Conservation (phyloP, 768 basidiomycete species). For the Tricholoma sp. region DNA sequence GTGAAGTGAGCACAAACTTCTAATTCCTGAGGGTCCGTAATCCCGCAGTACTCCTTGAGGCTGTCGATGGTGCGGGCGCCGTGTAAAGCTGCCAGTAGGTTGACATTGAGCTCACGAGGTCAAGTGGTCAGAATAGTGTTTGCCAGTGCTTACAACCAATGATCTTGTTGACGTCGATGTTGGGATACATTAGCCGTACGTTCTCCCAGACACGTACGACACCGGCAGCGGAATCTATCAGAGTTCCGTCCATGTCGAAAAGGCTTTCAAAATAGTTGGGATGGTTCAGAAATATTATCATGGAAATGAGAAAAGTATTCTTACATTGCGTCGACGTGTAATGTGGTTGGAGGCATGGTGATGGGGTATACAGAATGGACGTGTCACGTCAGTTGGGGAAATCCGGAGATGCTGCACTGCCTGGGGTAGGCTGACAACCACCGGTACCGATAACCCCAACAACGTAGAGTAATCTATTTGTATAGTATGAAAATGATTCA, state of each 20-base stretch:
- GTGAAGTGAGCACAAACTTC: conserved; percentile 40
- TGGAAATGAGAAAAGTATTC: conserved; percentile 7
- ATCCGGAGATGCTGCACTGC: too few species aligned
- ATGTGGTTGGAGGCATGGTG: conserved; percentile 30
- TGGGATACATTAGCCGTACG: conserved; percentile 68
- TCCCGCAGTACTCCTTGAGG: conserved; percentile 62
- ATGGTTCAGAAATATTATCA: too few species aligned
- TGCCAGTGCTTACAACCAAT: conserved; percentile 62
- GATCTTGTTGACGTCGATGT: conserved; percentile 55
- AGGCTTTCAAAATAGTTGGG: conserved; percentile 36
- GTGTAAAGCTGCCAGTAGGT: conserved; percentile 65
- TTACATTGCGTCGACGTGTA: conserved; percentile 41
- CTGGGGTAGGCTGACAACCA: too few species aligned
- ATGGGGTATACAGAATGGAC: background rate
- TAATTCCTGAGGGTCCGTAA: conserved; percentile 62
- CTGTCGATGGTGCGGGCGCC: conserved; percentile 85
- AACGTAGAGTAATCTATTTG: too few species aligned
- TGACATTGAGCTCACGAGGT: conserved; percentile 4
- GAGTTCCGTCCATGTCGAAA: conserved; percentile 85
- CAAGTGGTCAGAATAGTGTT: conserved; percentile 7
- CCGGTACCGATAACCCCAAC: too few species aligned
- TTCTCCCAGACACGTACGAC: conserved; percentile 78
- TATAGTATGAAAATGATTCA: too few species aligned
- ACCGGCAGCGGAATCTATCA: conserved; percentile 77
- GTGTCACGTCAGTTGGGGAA: too few species aligned